These are phyloP conservation scores for Fusarium circinatum DNA, from an alignment of 2,329 filamentous ascomycete species.

Conservation along the genomic window DNA sequence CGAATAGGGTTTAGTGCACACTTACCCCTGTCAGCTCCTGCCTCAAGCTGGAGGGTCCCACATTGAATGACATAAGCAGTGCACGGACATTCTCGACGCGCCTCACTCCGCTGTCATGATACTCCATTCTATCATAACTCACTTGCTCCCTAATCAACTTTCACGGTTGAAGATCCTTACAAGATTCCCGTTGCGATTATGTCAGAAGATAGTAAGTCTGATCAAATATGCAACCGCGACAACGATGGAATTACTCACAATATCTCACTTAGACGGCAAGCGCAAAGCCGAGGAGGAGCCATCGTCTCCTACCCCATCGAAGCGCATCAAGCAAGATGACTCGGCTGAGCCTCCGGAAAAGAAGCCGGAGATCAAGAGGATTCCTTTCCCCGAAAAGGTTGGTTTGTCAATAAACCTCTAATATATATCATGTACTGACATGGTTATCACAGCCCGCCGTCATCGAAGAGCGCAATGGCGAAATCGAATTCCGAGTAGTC, in stretches of 20 bases:
- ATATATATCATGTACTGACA: neutral
- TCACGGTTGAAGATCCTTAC: neutral
- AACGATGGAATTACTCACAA: constrained; percentile 4
- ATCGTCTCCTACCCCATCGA: constrained; percentile 68
- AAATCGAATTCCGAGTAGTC: constrained; percentile 97
- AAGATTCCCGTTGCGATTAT: constrained; percentile 20
- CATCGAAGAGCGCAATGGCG: constrained; percentile 90
- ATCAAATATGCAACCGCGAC: neutral
- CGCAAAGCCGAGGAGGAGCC: constrained; percentile 78
- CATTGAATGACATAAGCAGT: constrained; percentile 46
- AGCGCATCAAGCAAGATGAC: constrained; percentile 68
- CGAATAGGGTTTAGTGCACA: constrained; percentile 47
- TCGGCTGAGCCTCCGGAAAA: constrained; percentile 52
- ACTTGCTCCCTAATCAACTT: constrained; percentile 22
- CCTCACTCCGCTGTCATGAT: constrained; percentile 40
- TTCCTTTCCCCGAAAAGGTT: constrained; percentile 91
- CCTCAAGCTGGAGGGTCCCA: neutral
- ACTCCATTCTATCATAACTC: constrained; percentile 22
- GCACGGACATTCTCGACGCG: constrained; percentile 41
- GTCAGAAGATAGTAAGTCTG: constrained; percentile 42
- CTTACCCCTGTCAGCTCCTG: neutral
- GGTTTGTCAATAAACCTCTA: neutral
- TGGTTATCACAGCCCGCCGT: constrained; percentile 74
- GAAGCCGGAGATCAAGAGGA: constrained; percentile 67
- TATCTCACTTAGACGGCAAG: constrained; percentile 62